These are phyloP conservation scores for Neodidymelliopsis sp. DNA, from an alignment of 2,329 filamentous ascomycete species.

Conservation along the genomic window DNA sequence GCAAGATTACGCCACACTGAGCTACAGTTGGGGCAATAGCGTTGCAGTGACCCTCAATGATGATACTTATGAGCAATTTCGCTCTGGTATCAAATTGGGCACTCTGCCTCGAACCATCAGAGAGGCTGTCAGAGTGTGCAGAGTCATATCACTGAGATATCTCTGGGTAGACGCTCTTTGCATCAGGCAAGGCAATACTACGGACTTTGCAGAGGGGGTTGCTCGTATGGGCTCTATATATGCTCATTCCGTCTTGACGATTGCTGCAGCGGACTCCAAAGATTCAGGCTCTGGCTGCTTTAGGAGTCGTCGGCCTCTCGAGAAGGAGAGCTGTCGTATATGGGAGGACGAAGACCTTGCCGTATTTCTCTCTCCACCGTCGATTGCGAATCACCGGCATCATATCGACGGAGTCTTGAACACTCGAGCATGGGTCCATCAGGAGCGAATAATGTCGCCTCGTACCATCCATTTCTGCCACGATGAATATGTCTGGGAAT, in stretches of 20 bases:
- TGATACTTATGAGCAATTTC: neutral
- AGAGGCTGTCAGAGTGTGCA: neutral
- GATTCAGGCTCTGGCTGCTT: neutral
- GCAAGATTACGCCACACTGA: neutral
- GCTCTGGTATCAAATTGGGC: neutral
- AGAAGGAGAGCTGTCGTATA: neutral
- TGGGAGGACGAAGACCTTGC: neutral
- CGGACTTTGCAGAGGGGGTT: neutral
- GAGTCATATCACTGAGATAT: neutral
- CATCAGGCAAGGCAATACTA: neutral
- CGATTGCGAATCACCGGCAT: neutral
- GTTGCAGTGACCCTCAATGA: neutral
- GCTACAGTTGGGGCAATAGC: neutral
- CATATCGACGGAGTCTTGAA: neutral
- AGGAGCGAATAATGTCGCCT: neutral
- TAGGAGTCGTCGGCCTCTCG: neutral
- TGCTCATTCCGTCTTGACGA: neutral
- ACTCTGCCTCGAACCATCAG: neutral
- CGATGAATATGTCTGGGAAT: neutral
- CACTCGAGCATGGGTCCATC: neutral
- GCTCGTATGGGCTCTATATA: conserved; percentile 1
- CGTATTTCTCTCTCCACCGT: neutral
- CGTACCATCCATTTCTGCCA: neutral
- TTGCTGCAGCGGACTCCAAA: neutral
- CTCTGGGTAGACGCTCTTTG: conserved; percentile 3